Percentiles rank a stretch among this genome's conserved stretches.
Evolutionary conservation across 305 asterid species (phyloP).

Genomic region (Fraxinus dipetala): DNA sequence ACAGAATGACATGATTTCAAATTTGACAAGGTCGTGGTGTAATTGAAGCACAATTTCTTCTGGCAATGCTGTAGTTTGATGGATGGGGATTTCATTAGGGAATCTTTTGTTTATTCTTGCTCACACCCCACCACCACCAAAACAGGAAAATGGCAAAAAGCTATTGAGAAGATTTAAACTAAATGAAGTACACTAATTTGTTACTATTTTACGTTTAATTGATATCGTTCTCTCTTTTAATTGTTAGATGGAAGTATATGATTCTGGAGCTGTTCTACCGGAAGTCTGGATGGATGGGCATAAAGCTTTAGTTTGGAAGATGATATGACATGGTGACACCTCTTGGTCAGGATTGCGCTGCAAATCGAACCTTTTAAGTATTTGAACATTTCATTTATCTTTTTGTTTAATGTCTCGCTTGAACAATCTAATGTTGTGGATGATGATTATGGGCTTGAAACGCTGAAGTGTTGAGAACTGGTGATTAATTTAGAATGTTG

Average conservation of each 20-base stretch:
- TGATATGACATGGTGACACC: slow-evolving; percentile 37
- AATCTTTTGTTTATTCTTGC: background rate
- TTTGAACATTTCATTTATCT: slow-evolving; percentile 33
- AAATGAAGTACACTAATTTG: background rate
- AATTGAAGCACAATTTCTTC: background rate
- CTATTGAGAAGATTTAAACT: background rate
- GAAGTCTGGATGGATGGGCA: slow-evolving; percentile 34
- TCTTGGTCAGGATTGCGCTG: slow-evolving; percentile 29
- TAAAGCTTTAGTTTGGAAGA: slow-evolving; percentile 32
- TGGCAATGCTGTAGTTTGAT: background rate
- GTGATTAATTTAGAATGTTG: slow-evolving; percentile 38
- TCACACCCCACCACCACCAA: background rate
- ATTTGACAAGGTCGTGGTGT: background rate
- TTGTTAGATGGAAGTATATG: slow-evolving; percentile 40
- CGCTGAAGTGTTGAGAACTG: slow-evolving; percentile 42
- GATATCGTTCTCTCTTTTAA: slow-evolving; percentile 19
- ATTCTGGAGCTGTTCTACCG: slow-evolving; percentile 39
- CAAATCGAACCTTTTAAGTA: slow-evolving; percentile 39
- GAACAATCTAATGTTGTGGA: slow-evolving; percentile 38
- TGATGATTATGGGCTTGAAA: slow-evolving; percentile 39
- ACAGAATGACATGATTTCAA: background rate
- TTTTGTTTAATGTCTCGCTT: slow-evolving; percentile 35
- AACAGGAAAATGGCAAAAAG: background rate
- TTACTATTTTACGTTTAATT: background rate
- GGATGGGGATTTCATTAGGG: background rate